These are phyloP conservation scores for Ophiostoma novo-ulmi DNA, from an alignment of 2,329 filamentous ascomycete genomes.

Conservation along the genomic window DNA sequence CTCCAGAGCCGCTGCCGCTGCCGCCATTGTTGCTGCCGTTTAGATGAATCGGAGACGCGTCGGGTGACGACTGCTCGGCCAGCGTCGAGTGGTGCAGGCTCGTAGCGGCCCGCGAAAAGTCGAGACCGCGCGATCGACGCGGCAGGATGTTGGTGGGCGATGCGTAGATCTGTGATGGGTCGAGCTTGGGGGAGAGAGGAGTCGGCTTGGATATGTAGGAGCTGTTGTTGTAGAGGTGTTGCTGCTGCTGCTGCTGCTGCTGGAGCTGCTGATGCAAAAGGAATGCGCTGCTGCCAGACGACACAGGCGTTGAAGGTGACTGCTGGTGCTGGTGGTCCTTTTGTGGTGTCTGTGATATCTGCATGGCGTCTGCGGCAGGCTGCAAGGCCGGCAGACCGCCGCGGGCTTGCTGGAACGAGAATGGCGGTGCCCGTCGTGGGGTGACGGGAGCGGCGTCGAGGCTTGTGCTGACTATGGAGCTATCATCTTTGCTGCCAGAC, in stretches of 20 bases:
- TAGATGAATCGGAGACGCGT: slow-evolving; percentile 76
- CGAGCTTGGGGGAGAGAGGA: slow-evolving; percentile 79
- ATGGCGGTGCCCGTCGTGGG: slow-evolving; percentile 45
- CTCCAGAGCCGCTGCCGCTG: slow-evolving; percentile 29
- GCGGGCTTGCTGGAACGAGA: slow-evolving; percentile 50
- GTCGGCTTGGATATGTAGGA: slow-evolving; percentile 45
- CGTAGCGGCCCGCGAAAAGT: slow-evolving; percentile 89
- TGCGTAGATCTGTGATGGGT: slow-evolving; percentile 77
- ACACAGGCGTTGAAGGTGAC: slow-evolving; percentile 23
- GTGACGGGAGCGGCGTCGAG: slow-evolving; percentile 54
- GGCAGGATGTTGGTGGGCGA: slow-evolving; percentile 85
- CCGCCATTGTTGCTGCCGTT: slow-evolving; percentile 43
- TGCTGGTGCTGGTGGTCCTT: slow-evolving; percentile 27
- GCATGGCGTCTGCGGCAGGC: slow-evolving; percentile 38
- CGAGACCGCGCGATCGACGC: slow-evolving; percentile 79
- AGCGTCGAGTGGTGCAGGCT: slow-evolving; percentile 94
- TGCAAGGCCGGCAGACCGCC: slow-evolving; percentile 63
- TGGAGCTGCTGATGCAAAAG: slow-evolving; percentile 27
- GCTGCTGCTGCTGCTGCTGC: slow-evolving; percentile 24
- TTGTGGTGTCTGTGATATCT: slow-evolving; percentile 31
- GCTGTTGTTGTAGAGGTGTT: slow-evolving; percentile 34
- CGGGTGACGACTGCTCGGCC: slow-evolving; percentile 79
- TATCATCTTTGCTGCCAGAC: slow-evolving; percentile 62
- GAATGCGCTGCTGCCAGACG: not conserved
- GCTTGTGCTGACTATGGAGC: slow-evolving; percentile 42